Percentiles rank a stretch among this genome's conserved stretches.
These are phyloP conservation scores for Suillus sp. DNA, from an alignment of 768 basidiomycete genomes.

Conservation along the genomic window DNA sequence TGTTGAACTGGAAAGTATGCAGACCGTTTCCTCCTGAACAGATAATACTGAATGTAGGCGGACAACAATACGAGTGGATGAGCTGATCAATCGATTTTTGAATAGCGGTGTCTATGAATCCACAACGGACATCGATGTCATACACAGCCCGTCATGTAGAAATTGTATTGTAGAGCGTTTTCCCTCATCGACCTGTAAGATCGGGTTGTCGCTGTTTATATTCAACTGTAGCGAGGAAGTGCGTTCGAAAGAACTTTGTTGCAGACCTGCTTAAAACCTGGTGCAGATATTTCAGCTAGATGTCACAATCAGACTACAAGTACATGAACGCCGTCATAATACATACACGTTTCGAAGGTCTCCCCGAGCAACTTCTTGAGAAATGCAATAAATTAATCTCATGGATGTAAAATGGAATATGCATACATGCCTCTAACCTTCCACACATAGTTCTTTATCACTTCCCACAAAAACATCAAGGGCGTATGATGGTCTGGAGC, in stretches of 20 bases:
- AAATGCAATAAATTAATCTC: slow-evolving; percentile 1
- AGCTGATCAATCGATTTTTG: not conserved
- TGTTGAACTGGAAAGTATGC: not conserved
- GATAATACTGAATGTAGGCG: not conserved
- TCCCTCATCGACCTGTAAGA: not conserved
- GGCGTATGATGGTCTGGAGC: not conserved
- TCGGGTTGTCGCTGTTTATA: not conserved
- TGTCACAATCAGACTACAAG: not conserved
- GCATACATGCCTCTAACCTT: slow-evolving; percentile 6
- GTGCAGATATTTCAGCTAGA: not conserved
- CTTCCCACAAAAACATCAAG: not conserved
- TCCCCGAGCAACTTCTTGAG: not conserved
- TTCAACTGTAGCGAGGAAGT: not conserved
- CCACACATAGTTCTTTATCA: not conserved
- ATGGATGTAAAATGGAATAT: not conserved
- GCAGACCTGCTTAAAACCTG: not conserved
- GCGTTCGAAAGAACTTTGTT: not conserved
- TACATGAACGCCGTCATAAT: not conserved
- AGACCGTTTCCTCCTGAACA: not conserved
- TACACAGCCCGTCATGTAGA: not conserved
- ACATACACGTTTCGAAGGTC: not conserved
- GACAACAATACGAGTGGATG: not conserved
- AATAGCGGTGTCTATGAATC: not conserved
- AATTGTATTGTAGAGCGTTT: not conserved
- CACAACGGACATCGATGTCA: not conserved